Evolutionary conservation across 805 yeast genomes (phyloP).

Genomic region (Wickerhamomyces subpelliculosus): DNA sequence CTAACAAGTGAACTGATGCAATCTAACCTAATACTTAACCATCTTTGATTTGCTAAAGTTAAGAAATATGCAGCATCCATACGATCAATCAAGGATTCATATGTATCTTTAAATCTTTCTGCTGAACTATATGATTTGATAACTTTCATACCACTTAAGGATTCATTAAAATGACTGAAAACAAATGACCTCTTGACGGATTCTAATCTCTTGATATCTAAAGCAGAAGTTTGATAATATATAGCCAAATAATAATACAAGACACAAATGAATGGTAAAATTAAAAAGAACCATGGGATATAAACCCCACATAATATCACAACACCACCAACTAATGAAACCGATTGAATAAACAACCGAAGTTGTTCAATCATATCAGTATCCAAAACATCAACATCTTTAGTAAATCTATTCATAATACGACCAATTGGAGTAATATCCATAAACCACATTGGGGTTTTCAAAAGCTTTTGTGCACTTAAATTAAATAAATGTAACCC

Average conservation of each 20-base stretch:
- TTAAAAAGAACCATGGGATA: conserved; percentile 71
- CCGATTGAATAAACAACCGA: conserved; percentile 48
- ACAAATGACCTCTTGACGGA: conserved; percentile 65
- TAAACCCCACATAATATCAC: conserved; percentile 61
- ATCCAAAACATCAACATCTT: conserved; percentile 78
- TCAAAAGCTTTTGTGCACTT: conserved; percentile 51
- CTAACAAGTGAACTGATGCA: conserved; percentile 43
- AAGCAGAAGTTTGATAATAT: conserved; percentile 61
- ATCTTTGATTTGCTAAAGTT: conserved; percentile 61
- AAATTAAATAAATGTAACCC: conserved; percentile 47
- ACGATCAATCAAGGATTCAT: conserved; percentile 41
- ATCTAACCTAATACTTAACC: conserved; percentile 63
- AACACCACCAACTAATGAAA: conserved; percentile 51
- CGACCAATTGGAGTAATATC: conserved; percentile 85
- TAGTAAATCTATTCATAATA: conserved; percentile 76
- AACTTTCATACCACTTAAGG: conserved; percentile 59
- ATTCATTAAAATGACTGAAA: conserved; percentile 66
- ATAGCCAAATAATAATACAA: conserved; percentile 39
- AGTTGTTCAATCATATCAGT: conserved; percentile 69
- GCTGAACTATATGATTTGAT: conserved; percentile 53
- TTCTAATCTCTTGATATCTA: conserved; percentile 75
- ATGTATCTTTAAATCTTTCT: conserved; percentile 38
- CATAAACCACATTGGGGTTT: conserved; percentile 76
- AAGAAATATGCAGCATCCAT: conserved; percentile 65
- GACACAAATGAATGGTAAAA: conserved; percentile 44